phyloP scores from a whole-genome alignment of 495 filamentous ascomycete species.

The Choiromyces venosus region DNA sequence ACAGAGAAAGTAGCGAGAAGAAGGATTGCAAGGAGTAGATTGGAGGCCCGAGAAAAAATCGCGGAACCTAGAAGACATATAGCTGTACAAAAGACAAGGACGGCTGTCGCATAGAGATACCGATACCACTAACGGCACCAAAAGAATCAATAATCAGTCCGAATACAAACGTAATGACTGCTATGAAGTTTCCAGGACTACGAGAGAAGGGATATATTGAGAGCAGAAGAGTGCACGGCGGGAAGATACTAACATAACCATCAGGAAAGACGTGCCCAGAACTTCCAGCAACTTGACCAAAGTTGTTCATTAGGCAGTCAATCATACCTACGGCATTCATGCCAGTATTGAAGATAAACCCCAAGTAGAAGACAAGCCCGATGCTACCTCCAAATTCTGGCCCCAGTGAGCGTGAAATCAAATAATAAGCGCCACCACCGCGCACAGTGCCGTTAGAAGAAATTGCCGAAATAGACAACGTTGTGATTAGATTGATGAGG shows the following conservation, averaged over 20 bases:
- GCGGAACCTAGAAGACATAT: slow-evolving; percentile 77
- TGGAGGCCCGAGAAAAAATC: slow-evolving; percentile 73
- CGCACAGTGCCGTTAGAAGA: slow-evolving; percentile 86
- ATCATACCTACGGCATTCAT: slow-evolving; percentile 85
- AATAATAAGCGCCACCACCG: slow-evolving; percentile 81
- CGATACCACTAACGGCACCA: slow-evolving; percentile 56
- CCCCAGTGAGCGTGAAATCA: slow-evolving; percentile 79
- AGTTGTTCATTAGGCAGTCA: slow-evolving; percentile 73
- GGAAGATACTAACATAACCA: slow-evolving; percentile 47
- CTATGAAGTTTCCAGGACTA: background rate
- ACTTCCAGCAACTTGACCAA: slow-evolving; percentile 57
- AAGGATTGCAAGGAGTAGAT: slow-evolving; percentile 68
- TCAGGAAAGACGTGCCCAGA: slow-evolving; percentile 60
- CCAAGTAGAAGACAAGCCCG: slow-evolving; percentile 81
- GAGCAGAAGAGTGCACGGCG: background rate
- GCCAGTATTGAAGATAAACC: slow-evolving; percentile 77
- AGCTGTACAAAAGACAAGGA: slow-evolving; percentile 65
- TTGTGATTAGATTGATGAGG: slow-evolving; percentile 73
- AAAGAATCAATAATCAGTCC: slow-evolving; percentile 13
- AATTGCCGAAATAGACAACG: slow-evolving; percentile 79
- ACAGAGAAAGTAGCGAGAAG: slow-evolving; percentile 74
- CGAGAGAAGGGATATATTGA: background rate
- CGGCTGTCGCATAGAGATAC: slow-evolving; percentile 70
- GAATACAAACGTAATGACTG: background rate
- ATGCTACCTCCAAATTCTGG: slow-evolving; percentile 91